Conservation (phyloP, 129 eudicot species). For the Deinandra increscens region DNA sequence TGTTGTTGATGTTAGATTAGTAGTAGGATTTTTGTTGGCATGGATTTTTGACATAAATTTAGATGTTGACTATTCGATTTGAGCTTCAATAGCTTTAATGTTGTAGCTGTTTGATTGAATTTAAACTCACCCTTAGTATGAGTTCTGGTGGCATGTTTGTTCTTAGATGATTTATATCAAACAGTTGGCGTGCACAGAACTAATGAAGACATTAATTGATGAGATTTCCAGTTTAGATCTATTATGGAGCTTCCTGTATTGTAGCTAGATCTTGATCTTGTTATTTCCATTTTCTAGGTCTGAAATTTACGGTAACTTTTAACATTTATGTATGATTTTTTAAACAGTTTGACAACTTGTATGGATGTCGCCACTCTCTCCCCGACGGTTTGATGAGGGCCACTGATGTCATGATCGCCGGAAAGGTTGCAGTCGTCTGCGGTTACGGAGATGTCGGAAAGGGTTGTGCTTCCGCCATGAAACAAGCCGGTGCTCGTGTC, state of each 20-base stretch:
- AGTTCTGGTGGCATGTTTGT: not conserved
- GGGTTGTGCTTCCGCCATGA: slow-evolving; percentile 89
- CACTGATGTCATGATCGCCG: slow-evolving; percentile 96
- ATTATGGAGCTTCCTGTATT: not conserved
- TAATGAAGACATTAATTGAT: not conserved
- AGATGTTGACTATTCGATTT: not conserved
- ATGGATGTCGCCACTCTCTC: slow-evolving; percentile 97
- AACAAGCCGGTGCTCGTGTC: slow-evolving; percentile 90
- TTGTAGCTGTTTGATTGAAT: not conserved
- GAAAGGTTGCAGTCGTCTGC: slow-evolving; percentile 77
- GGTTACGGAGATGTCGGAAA: slow-evolving; percentile 97
- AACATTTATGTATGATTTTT: not conserved
- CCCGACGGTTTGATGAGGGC: slow-evolving; percentile 98
- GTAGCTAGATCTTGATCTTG: not conserved
- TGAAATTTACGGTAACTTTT: not conserved
- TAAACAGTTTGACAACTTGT: slow-evolving; percentile 73
- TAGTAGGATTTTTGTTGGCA: too few relatives aligned
- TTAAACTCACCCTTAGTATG: not conserved
- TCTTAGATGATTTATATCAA: not conserved
- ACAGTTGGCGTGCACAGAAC: not conserved
- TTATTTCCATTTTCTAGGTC: not conserved
- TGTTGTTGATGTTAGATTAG: too few relatives aligned
- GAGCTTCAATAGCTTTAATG: not conserved
- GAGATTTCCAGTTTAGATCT: too few relatives aligned
- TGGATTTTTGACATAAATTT: too few relatives aligned